Percentiles rank a stretch among this genome's conserved stretches.
These are phyloP conservation scores for Pleurostoma richardsiae DNA, from an alignment of 2,329 filamentous ascomycete genomes.

Conservation along the genomic window DNA sequence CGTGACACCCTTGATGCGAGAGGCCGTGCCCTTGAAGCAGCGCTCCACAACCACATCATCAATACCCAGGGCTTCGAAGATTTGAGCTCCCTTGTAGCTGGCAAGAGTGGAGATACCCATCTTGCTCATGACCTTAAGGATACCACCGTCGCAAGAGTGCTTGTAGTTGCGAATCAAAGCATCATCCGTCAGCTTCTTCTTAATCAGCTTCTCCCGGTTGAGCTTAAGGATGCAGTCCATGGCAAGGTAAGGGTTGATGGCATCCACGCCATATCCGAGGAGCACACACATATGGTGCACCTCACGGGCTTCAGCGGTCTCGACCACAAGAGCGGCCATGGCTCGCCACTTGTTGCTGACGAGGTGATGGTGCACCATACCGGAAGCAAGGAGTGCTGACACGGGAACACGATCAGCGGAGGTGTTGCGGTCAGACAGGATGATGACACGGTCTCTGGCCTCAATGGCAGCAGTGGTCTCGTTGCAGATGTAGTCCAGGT, in stretches of 20 bases:
- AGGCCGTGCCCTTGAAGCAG: conserved; percentile 92
- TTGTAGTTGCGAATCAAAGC: conserved; percentile 93
- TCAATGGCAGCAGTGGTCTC: conserved; percentile 80
- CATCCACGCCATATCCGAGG: conserved; percentile 90
- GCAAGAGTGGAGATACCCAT: conserved; percentile 98
- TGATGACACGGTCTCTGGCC: conserved; percentile 76
- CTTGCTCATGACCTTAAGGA: conserved; percentile 98
- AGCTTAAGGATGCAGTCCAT: conserved; percentile 98
- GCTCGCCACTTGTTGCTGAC: conserved; percentile 96
- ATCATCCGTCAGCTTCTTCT: conserved; percentile 80
- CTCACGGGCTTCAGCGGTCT: conserved; percentile 93
- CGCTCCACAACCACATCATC: conserved; percentile 89
- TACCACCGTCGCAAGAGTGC: conserved; percentile 92
- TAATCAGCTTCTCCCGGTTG: conserved; percentile 86
- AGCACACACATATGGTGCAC: conserved; percentile 99
- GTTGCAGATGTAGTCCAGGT: conserved; percentile 83
- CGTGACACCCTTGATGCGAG: conserved; percentile 88
- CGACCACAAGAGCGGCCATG: conserved; percentile 77
- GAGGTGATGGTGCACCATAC: conserved; percentile 92
- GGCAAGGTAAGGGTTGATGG: conserved; percentile 88
- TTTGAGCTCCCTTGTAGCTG: conserved; percentile 96
- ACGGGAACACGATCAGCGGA: conserved; percentile 78
- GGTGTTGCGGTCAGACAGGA: conserved; percentile 84
- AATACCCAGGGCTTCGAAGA: conserved; percentile 92
- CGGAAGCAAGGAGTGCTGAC: conserved; percentile 80